Conservation (phyloP, 306 rosid genomes). For the Cercis canadensis region DNA sequence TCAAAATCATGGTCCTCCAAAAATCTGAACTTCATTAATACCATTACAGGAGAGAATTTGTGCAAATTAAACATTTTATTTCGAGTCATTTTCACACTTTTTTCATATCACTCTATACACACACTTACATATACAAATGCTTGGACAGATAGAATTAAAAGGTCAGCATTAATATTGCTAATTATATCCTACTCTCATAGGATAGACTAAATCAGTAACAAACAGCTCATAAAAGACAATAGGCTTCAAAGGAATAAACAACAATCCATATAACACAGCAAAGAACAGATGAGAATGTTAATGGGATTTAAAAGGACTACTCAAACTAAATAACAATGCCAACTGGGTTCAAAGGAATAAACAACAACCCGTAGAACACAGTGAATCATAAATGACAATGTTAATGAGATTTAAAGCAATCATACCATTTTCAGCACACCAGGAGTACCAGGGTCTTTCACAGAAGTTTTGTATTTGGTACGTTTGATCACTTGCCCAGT, state of each 20-base stretch:
- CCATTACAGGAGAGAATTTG: neutral
- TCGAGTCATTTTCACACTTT: slow-evolving; percentile 12
- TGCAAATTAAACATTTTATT: neutral
- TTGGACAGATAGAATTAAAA: neutral
- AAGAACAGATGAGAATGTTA: neutral
- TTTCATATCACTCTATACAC: neutral
- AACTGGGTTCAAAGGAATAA: neutral
- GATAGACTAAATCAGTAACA: no score
- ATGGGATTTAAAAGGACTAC: neutral
- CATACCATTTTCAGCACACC: slow-evolving; percentile 83
- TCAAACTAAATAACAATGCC: slow-evolving; percentile 14
- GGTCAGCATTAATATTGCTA: neutral
- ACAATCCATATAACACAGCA: neutral
- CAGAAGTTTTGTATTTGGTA: slow-evolving; percentile 74
- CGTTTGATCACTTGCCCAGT: slow-evolving; percentile 65
- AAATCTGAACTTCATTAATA: no score
- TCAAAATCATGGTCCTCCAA: neutral
- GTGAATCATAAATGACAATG: neutral
- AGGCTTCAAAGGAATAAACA: no score
- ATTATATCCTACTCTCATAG: neutral
- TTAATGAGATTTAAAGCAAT: neutral
- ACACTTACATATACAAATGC: neutral
- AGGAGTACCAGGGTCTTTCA: slow-evolving; percentile 82
- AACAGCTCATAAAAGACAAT: neutral
- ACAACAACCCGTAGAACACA: neutral